phyloP scores from a whole-genome alignment of 176 grass and related monocot species.

The Ensete glaucum region DNA sequence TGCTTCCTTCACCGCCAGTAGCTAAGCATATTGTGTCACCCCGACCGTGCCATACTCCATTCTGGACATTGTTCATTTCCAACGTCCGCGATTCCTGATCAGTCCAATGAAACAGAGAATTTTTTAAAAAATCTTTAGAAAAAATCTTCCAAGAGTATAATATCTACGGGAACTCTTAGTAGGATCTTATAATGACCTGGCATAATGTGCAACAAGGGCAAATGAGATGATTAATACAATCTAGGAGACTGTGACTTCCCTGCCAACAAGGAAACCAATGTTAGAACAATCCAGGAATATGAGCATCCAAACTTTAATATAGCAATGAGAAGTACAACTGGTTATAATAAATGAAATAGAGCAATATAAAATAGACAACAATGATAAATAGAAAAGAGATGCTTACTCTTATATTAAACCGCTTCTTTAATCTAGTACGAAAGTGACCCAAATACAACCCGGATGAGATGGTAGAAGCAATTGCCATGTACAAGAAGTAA shows the following conservation, averaged over 20 bases:
- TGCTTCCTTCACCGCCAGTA: slow-evolving; percentile 45
- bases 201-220: slow-evolving; percentile 82
- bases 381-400: slow-evolving; percentile 17
- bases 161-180: neutral
- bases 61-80: slow-evolving; percentile 98
- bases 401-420: slow-evolving; percentile 84
- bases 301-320: neutral
- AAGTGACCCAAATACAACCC: slow-evolving; percentile 84
- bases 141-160: neutral
- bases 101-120: slow-evolving; percentile 11
- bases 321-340: neutral
- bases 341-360: neutral
- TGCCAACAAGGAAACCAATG: slow-evolving; percentile 23
- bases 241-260: slow-evolving; percentile 73
- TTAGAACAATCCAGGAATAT: neutral
- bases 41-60: slow-evolving; percentile 86
- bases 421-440: slow-evolving; percentile 72
- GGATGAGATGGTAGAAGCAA: slow-evolving; percentile 54
- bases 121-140: too few relatives aligned
- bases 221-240: slow-evolving; percentile 84
- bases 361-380: slow-evolving; percentile 12
- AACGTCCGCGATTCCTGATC: slow-evolving; percentile 81
- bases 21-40: slow-evolving; percentile 88
- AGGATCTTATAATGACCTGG: slow-evolving; percentile 48
- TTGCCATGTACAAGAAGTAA: slow-evolving; percentile 57